Evolutionary conservation across 208 protist genomes (phyloP), one percentile per base, ranked within the genome.

Genomic region (Histomonas meleagridis): DNA sequence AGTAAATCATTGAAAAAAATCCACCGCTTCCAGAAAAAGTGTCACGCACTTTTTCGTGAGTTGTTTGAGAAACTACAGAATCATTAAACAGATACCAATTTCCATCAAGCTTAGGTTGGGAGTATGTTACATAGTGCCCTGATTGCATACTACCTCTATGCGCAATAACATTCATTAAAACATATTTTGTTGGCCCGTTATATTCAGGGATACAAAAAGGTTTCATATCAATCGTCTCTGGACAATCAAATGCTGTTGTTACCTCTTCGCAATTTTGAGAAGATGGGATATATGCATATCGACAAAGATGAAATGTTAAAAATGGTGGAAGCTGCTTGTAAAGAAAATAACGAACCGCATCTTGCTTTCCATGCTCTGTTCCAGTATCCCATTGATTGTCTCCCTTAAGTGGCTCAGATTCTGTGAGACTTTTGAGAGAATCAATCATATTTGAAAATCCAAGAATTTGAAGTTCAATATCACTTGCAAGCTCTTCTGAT

Each of bases 21-120:
- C 46, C 51, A 18, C 16, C 32, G 9, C 46, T 16, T 23, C 40
- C 70, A 51, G 40, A 21, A 55, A 55, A 86, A 38, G 76, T 86
- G 23, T 5, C 16, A 38, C 16, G 38, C 10, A 55, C 76, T 38
- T 86, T 46, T 18, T 43, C 12, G 0, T 38, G 38, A 10, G 76
- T 38, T 4, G 46, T 18, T 32, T 2, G 26, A 0, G 46, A 55
- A 55, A 86, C 76, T 12, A 28, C 0, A 38, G n/a, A 43, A 55
- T 86, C 76, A 49, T 86, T 86, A 35, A 86, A 86, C 21, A 55
- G 46, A 86, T 57, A 86, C 76, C 76, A 86, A 35, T 86, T 43
- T 46, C 35, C 35, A 28, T 79, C 70, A 7, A n/a, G 18, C 0
- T 51, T 38, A 21, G 76, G 76, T 18, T 32, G 32, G 21, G 32